A percentile compares a stretch with the other conserved stretches of the same genome.
Conservation (phyloP, 805 yeast genomes). For the Zygosaccharomyces bailii region DNA sequence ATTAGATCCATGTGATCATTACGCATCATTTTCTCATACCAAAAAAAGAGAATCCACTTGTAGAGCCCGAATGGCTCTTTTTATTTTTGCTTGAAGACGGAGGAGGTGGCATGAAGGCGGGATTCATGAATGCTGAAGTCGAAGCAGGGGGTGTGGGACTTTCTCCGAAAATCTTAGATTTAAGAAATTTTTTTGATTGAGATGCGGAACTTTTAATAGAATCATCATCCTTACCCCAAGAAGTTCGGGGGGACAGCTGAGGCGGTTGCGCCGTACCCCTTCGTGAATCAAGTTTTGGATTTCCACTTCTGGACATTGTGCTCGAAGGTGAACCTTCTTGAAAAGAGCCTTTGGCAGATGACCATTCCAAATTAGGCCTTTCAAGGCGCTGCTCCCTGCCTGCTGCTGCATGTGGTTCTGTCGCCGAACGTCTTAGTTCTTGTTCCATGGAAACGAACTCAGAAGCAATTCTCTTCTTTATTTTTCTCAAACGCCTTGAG, state of each 20-base stretch:
- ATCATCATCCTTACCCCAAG: constrained; percentile 13
- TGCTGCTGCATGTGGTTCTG: not conserved
- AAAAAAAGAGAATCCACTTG: constrained; percentile 22
- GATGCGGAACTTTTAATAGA: constrained; percentile 3
- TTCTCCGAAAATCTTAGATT: constrained; percentile 8
- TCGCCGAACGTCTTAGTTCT: constrained; percentile 6
- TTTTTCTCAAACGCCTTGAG: constrained; percentile 24
- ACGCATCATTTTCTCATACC: constrained; percentile 18
- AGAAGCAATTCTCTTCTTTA: constrained; percentile 20
- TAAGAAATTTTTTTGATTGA: constrained; percentile 8
- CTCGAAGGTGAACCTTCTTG: not conserved
- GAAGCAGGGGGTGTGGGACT: constrained; percentile 2
- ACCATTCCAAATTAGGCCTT: constrained; percentile 4
- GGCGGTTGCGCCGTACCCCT: constrained; percentile 12
- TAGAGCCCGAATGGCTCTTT: constrained; percentile 11
- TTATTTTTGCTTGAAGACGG: constrained; percentile 15
- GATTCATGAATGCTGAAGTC: constrained; percentile 19
- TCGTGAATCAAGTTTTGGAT: constrained; percentile 9
- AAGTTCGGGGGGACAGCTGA: constrained; percentile 22
- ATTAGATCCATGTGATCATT: not conserved
- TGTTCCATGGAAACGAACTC: constrained; percentile 16
- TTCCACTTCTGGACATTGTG: constrained; percentile 2
- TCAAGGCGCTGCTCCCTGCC: constrained; percentile 3
- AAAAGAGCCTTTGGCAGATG: constrained; percentile 2
- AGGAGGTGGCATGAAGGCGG: constrained; percentile 19